These are phyloP conservation scores for Russula compacta DNA, from an alignment of 768 basidiomycete genomes.

Conservation along the genomic window DNA sequence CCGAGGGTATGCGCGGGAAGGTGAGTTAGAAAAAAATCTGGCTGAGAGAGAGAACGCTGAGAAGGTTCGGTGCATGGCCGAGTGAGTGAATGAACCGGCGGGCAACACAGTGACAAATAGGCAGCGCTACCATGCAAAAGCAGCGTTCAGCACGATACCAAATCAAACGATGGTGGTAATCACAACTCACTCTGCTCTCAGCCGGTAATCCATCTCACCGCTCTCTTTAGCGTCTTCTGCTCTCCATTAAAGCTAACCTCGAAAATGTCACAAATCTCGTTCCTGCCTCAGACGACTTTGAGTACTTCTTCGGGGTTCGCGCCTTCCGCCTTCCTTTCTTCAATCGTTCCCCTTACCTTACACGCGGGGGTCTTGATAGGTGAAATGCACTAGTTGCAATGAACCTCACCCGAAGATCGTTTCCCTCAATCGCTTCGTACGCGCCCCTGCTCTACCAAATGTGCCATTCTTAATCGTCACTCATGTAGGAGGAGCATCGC, in stretches of 20 bases:
- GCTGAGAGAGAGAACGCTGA: neutral
- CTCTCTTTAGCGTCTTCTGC: slow-evolving; percentile 40
- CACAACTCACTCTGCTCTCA: neutral
- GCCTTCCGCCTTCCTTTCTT: neutral
- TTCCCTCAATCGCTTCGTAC: slow-evolving; percentile 60
- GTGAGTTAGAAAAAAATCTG: slow-evolving; percentile 25
- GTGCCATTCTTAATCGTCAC: neutral
- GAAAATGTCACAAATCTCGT: slow-evolving; percentile 66
- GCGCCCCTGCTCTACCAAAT: neutral
- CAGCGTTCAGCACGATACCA: neutral
- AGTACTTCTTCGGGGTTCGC: slow-evolving; percentile 69
- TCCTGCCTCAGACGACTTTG: slow-evolving; percentile 60
- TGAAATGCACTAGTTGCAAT: slow-evolving; percentile 72
- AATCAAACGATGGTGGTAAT: neutral
- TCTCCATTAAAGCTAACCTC: slow-evolving; percentile 71
- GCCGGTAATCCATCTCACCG: slow-evolving; percentile 3
- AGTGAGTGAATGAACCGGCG: neutral
- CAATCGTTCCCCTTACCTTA: neutral
- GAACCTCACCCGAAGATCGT: slow-evolving; percentile 68
- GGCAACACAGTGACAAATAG: slow-evolving; percentile 19
- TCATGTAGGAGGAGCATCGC: slow-evolving; percentile 50
- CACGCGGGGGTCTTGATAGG: slow-evolving; percentile 32
- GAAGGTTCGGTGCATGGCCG: neutral
- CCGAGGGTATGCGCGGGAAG: slow-evolving; percentile 14
- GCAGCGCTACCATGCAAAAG: neutral